Conservation (phyloP, 2,329 filamentous ascomycete genomes). For the Aureobasidium pullulans region DNA sequence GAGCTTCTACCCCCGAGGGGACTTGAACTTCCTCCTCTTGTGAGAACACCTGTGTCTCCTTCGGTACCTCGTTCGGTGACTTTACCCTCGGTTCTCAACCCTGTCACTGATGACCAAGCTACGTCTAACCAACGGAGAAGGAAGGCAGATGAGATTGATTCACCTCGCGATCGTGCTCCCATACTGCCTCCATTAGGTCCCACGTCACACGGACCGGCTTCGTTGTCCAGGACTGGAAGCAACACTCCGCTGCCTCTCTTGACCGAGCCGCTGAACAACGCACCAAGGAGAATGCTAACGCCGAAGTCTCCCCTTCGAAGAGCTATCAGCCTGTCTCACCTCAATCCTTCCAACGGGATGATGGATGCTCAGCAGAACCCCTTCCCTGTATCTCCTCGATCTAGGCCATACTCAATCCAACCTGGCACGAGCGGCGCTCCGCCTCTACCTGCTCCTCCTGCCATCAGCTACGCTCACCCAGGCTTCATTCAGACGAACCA, state of each 20-base stretch:
- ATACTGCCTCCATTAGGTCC: constrained; percentile 25
- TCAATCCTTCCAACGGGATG: constrained; percentile 38
- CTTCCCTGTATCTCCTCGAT: constrained; percentile 36
- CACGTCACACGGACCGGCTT: background rate
- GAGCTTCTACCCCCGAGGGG: background rate
- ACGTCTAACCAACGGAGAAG: constrained; percentile 30
- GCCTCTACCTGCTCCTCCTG: constrained; percentile 40
- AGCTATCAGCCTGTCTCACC: constrained; percentile 42
- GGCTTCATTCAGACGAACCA: constrained; percentile 27
- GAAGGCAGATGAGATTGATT: constrained; percentile 38
- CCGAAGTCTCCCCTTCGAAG: constrained; percentile 51
- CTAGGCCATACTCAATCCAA: constrained; percentile 37
- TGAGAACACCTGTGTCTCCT: constrained; percentile 20
- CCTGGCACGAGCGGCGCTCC: constrained; percentile 36
- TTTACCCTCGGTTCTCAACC: constrained; percentile 41
- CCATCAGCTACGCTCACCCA: constrained; percentile 30
- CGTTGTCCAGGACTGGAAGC: background rate
- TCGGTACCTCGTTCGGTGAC: constrained; percentile 30
- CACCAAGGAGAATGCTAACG: constrained; percentile 45
- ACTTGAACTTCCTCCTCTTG: constrained; percentile 27
- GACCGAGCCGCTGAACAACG: constrained; percentile 19
- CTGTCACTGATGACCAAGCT: constrained; percentile 24
- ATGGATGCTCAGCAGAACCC: constrained; percentile 44
- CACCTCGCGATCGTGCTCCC: constrained; percentile 31
- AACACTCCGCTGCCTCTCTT: background rate